Conservation (phyloP, 148 eudicot species). For the Simmondsia chinensis region DNA sequence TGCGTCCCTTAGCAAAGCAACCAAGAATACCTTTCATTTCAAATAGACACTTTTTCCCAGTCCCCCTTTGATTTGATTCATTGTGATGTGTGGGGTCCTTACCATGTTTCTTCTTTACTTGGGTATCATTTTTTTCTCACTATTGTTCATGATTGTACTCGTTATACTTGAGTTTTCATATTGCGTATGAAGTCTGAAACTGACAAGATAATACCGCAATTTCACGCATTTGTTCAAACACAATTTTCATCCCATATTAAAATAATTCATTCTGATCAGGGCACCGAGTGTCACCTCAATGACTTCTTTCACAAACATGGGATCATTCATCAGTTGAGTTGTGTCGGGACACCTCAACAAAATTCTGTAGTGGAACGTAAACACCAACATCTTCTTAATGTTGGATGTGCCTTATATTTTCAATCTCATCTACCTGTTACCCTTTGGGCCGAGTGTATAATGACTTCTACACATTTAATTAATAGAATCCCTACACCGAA, state of each 20-base stretch:
- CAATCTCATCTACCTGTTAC: not conserved
- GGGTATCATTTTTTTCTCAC: slow-evolving; percentile 6
- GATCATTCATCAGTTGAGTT: not conserved
- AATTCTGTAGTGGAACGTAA: slow-evolving; percentile 8
- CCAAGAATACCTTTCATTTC: too few species aligned
- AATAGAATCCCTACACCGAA: not conserved
- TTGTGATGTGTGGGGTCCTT: slow-evolving; percentile 15
- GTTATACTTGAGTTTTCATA: slow-evolving; percentile 3
- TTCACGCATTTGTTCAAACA: not conserved
- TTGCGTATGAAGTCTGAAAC: not conserved
- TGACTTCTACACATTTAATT: not conserved
- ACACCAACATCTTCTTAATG: slow-evolving; percentile 9
- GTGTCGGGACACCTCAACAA: slow-evolving; percentile 1
- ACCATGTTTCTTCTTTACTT: not conserved
- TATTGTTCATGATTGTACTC: slow-evolving; percentile 12
- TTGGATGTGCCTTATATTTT: not conserved
- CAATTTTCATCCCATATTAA: not conserved
- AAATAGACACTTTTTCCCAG: too few species aligned
- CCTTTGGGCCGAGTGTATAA: not conserved
- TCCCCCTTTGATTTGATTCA: not conserved
- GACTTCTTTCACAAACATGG: not conserved
- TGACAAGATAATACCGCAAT: not conserved
- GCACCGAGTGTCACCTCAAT: not conserved
- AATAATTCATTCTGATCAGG: slow-evolving; percentile 6
- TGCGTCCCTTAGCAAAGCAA: too few species aligned